phyloP scores from a whole-genome alignment of 305 asterid species.

The Fraxinus xanthoxyloides region DNA sequence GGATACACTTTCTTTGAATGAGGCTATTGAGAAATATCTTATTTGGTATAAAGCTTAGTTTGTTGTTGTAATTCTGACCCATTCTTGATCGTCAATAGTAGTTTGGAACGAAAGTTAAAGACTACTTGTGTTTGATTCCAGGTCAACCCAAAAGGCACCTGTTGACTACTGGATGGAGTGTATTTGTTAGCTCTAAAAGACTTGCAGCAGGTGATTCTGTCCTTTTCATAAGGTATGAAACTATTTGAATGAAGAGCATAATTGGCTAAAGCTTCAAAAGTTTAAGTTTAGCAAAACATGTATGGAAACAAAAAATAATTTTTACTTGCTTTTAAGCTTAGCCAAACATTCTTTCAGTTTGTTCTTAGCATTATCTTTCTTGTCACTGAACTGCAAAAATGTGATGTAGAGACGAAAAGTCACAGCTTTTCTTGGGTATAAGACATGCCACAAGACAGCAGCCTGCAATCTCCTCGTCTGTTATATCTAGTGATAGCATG shows the following conservation, averaged over 20 bases:
- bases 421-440: conserved; percentile 80
- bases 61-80: not conserved
- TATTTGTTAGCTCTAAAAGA: conserved; percentile 87
- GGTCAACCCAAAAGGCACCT: conserved; percentile 96
- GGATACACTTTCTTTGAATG: not conserved
- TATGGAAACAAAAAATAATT: not conserved
- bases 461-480: conserved; percentile 89
- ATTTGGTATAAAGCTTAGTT: not conserved
- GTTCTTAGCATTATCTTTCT: conserved; percentile 12
- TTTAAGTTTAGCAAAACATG: not conserved
- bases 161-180: conserved; percentile 96
- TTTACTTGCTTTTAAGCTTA: not conserved
- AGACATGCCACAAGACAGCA: conserved; percentile 81
- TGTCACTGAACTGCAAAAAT: conserved; percentile 17
- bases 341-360: not conserved
- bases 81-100: not conserved
- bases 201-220: conserved; percentile 94
- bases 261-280: not conserved
- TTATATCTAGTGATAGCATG: conserved; percentile 97
- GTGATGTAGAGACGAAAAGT: conserved; percentile 76
- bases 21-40: not conserved
- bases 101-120: conserved; percentile 16
- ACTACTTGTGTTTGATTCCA: conserved; percentile 28
- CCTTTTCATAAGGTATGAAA: conserved; percentile 72
- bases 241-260: conserved; percentile 1